Evolutionary conservation across 208 protist species (phyloP).

Genomic region (Acanthamoeba castellanii): DNA sequence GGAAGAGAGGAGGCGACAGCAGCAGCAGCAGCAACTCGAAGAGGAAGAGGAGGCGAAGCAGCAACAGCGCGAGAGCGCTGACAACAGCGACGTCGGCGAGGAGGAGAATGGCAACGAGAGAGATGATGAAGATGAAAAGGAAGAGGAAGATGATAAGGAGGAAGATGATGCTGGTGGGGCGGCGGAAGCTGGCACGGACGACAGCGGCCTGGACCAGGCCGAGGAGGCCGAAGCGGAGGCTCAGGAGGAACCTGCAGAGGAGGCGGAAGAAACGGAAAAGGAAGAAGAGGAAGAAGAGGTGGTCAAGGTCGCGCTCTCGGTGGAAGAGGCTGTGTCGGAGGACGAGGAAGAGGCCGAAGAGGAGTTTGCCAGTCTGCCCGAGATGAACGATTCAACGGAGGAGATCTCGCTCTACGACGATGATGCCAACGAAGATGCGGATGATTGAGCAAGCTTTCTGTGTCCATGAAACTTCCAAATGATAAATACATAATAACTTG

Average conservation of each 20-base stretch:
- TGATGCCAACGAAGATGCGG: background rate
- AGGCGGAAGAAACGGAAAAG: background rate
- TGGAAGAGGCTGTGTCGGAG: background rate
- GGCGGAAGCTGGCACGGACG: no score
- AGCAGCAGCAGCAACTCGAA: background rate
- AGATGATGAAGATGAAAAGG: background rate
- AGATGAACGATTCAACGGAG: no score
- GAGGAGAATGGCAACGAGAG: no score
- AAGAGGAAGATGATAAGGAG: background rate
- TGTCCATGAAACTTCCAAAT: background rate
- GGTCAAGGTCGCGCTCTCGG: background rate
- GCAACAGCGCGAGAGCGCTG: background rate
- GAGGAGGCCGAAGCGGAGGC: background rate
- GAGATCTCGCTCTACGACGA: no score
- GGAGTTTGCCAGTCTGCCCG: no score
- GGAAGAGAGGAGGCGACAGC: background rate
- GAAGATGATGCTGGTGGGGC: no score
- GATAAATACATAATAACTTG: background rate
- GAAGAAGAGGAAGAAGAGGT: background rate
- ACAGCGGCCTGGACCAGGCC: background rate
- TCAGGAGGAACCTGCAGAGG: background rate
- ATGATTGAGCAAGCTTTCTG: background rate
- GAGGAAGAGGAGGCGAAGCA: background rate
- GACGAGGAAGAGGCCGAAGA: background rate
- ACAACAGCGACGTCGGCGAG: background rate